These are phyloP conservation scores for Coniferiporia sulphurascens DNA, from an alignment of 1,284 basidiomycete genomes.

Conservation along the genomic window DNA sequence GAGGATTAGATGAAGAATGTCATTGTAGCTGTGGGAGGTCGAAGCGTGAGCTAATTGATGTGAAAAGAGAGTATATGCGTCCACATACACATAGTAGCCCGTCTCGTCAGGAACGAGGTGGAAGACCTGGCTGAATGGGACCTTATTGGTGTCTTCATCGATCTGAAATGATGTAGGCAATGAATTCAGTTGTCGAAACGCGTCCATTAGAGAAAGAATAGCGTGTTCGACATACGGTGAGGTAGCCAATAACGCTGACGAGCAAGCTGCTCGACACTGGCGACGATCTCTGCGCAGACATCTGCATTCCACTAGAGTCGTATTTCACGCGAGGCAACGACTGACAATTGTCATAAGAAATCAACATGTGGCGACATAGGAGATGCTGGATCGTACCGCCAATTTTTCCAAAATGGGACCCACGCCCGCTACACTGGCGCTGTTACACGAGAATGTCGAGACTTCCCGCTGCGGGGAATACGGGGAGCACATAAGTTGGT, in stretches of 20 bases:
- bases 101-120: conserved; percentile 77
- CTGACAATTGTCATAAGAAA: not conserved
- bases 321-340: conserved; percentile 1
- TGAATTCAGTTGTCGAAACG: not conserved
- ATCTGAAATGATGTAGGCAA: conserved; percentile 43
- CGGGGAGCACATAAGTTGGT: conserved; percentile 17
- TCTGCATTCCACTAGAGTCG: too few species aligned
- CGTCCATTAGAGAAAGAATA: not conserved
- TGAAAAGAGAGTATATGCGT: conserved; percentile 9
- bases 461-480: conserved; percentile 53
- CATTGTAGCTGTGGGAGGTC: conserved; percentile 56
- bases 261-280: conserved; percentile 60
- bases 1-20: conserved; percentile 74
- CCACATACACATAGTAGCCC: conserved; percentile 81
- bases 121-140: conserved; percentile 90
- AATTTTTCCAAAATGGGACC: conserved; percentile 76
- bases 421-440: conserved; percentile 55
- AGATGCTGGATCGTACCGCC: conserved; percentile 41
- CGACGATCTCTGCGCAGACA: conserved; percentile 75
- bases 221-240: conserved; percentile 50
- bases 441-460: conserved; percentile 93
- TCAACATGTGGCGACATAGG: too few species aligned
- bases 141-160: conserved; percentile 72
- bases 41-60: not conserved
- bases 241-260: conserved; percentile 85